A percentile compares a stretch with the other conserved stretches of the same genome.
Evolutionary conservation across 352 stramenopile species (phyloP).

Genomic region (Pythium brassicae): DNA sequence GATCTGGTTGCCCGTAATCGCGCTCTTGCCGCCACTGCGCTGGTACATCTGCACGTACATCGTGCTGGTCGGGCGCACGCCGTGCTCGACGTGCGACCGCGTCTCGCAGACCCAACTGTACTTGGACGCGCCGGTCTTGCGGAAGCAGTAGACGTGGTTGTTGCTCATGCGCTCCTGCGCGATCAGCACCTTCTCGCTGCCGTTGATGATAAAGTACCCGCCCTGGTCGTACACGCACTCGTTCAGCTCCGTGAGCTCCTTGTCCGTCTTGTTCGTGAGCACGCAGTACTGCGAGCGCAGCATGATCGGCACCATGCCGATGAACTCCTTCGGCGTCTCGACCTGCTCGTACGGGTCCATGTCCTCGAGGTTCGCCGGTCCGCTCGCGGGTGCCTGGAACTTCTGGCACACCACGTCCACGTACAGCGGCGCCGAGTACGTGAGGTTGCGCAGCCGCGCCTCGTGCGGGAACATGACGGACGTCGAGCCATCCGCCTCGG

Average conservation of each 20-base stretch:
- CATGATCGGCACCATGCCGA: slow-evolving; percentile 99
- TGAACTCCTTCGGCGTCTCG: slow-evolving; percentile 92
- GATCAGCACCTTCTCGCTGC: slow-evolving; percentile 98
- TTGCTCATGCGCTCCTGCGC: slow-evolving; percentile 99
- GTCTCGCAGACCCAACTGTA: slow-evolving; percentile 97
- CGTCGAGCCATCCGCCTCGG: slow-evolving; percentile 95
- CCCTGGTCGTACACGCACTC: slow-evolving; percentile 99
- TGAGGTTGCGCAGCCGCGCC: slow-evolving; percentile 97
- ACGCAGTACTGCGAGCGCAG: slow-evolving; percentile 96
- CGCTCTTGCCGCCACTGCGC: slow-evolving; percentile 91
- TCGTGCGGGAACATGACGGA: slow-evolving; percentile 99
- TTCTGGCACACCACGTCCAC: slow-evolving; percentile 97
- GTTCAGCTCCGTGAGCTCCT: slow-evolving; percentile 91
- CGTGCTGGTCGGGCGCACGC: slow-evolving; percentile 92
- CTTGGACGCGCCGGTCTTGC: slow-evolving; percentile 97
- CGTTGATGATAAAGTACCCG: slow-evolving; percentile 99
- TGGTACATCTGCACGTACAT: slow-evolving; percentile 99
- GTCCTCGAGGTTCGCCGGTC: slow-evolving; percentile 74
- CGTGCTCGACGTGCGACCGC: slow-evolving; percentile 95
- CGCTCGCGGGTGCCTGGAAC: slow-evolving; percentile 58
- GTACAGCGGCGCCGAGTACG: slow-evolving; percentile 98
- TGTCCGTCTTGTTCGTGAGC: slow-evolving; percentile 90
- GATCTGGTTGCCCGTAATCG: slow-evolving; percentile 98
- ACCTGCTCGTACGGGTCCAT: slow-evolving; percentile 87
- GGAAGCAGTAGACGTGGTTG: slow-evolving; percentile 99